Base-by-base conservation (phyloP, 257 asterid species). In the Euphrasia confusa region DNA sequence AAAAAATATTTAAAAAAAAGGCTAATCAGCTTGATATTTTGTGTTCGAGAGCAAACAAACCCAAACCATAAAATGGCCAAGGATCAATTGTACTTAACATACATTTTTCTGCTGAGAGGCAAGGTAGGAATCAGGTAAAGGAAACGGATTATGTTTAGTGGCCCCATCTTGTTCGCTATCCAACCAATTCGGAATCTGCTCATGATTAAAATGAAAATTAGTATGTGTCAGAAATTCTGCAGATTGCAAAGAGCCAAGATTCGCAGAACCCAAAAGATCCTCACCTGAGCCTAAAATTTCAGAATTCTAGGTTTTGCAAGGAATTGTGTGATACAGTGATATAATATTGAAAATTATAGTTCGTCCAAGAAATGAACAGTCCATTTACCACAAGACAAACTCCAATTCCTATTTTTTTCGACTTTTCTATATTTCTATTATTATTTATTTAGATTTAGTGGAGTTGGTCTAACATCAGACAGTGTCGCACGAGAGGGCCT, bases 71-170 rank as follows among this genome's bases (percentile, higher is more conserved):
- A 3, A 35, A 14, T 15, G 54, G 37, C 24, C 62, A 18, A 33
- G 39, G 64, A 49, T 18, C n/a, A n/a, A 65, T 24, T 27, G 56
- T 13, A 10, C 47, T 18, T 5, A 54, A 1, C 93, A 15, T 65
- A 88, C 98, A 65, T 86, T 88, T 89, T 78, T 86, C 82, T 86
- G 87, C 71, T 88, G 93, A 59, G 97, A 79, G 55, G 80, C 79
- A 81, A 81, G 72, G 80, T 88, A 92, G 67, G 89, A 80, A 61
- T 83, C 95, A 35, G 98, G 97, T 61, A 92, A 78, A 61, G 86
- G 87, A 79, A 86, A 88, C 56, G 95, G 95, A 68, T 88, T 91
- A 47, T 72, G 84, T 75, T 83, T 79, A 5, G 95, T 90, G n/a
- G 89, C 74, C 50, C 84, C 95, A 40, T 73, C 69, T 71, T 77